Evolutionary conservation across 441 rosid genomes (phyloP).

Genomic region (Pelargonium citronellum): DNA sequence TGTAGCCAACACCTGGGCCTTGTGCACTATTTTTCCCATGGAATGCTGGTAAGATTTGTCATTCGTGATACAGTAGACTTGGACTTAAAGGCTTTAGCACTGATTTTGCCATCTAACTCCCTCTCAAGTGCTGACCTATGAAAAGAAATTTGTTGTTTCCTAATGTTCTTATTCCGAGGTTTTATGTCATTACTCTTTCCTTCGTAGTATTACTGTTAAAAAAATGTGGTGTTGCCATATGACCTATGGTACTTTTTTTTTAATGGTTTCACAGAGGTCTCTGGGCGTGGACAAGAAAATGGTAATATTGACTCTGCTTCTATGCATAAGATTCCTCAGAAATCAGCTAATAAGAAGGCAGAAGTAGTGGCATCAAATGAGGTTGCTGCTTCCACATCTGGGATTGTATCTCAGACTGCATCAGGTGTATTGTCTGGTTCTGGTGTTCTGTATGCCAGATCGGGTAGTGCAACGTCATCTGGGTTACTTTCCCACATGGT

Average conservation of each 20-base stretch:
- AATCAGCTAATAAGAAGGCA: conserved; percentile 52
- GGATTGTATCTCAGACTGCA: conserved; percentile 81
- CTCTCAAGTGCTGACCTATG: not conserved
- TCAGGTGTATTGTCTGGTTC: conserved; percentile 93
- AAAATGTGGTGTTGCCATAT: too few relatives aligned
- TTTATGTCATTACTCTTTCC: too few relatives aligned
- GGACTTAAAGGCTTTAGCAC: not conserved
- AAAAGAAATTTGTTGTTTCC: not conserved
- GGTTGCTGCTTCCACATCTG: conserved; percentile 65
- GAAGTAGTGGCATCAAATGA: conserved; percentile 44
- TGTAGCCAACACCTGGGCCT: not conserved
- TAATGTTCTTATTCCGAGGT: not conserved
- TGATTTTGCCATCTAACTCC: not conserved
- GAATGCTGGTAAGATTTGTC: not conserved
- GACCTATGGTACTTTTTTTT: not conserved
- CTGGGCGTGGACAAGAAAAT: conserved; percentile 73
- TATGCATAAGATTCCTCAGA: conserved; percentile 50
- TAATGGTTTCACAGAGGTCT: conserved; percentile 54
- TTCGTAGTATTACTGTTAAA: too few relatives aligned
- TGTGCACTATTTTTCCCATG: not conserved
- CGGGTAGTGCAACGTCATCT: conserved; percentile 87
- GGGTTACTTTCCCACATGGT: conserved; percentile 81
- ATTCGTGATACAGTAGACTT: not conserved
- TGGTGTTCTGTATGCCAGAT: conserved; percentile 84
- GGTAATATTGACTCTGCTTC: conserved; percentile 55